These are phyloP conservation scores for Alloteropsis angusta DNA, from an alignment of 202 grass and related monocot species.

Conservation along the genomic window DNA sequence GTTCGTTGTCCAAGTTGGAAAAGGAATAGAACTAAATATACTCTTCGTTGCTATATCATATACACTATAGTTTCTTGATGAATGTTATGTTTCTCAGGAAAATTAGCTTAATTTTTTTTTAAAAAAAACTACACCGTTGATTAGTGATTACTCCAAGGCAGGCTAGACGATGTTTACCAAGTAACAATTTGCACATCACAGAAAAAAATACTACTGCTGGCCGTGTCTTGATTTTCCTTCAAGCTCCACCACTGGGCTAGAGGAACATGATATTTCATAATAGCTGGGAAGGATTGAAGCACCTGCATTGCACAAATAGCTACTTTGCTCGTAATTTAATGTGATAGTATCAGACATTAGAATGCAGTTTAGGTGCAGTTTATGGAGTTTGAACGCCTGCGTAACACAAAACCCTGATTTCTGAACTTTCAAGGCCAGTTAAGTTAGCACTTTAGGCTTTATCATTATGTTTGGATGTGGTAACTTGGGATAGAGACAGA, in stretches of 20 bases:
- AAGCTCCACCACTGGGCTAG: neutral
- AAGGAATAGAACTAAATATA: neutral
- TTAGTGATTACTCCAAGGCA: neutral
- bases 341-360: neutral
- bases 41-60: neutral
- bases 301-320: neutral
- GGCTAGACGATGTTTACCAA: neutral
- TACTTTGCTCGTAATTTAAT: neutral
- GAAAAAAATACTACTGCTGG: neutral
- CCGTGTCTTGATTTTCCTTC: neutral
- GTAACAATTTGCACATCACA: neutral
- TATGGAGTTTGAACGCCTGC: neutral
- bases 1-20: neutral
- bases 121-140: neutral
- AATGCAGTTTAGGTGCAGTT: neutral
- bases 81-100: neutral
- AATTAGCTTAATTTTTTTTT: neutral
- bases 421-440: neutral
- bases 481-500: neutral
- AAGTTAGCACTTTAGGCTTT: neutral
- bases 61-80: neutral
- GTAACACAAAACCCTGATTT: neutral
- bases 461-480: neutral
- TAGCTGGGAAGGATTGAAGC: neutral
- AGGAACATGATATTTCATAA: neutral